Percentiles rank a stretch among this genome's conserved stretches.
Evolutionary conservation across 1,139 yeast genomes (phyloP).

Genomic region (Yamadazyma epiphylla): DNA sequence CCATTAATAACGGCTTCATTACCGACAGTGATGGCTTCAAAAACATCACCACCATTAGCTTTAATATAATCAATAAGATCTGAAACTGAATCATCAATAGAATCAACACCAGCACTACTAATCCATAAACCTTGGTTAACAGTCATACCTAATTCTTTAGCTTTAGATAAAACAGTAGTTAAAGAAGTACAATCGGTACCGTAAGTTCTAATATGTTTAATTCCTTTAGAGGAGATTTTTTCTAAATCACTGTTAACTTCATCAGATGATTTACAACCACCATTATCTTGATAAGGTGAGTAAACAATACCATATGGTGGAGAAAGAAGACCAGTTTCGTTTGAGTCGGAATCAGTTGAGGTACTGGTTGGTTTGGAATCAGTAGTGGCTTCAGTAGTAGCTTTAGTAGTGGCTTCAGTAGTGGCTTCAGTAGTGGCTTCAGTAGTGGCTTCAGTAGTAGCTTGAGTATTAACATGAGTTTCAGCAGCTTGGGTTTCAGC

Average conservation of each 20-base stretch:
- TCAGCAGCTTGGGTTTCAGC: slow-evolving; percentile 4
- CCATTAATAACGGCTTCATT: slow-evolving; percentile 78
- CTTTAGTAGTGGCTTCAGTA: slow-evolving; percentile 8
- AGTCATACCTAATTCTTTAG: slow-evolving; percentile 57
- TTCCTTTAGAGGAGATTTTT: slow-evolving; percentile 56
- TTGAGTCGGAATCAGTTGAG: slow-evolving; percentile 1
- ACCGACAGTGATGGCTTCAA: slow-evolving; percentile 75
- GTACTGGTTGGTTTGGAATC: slow-evolving; percentile 14
- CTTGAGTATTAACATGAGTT: slow-evolving; percentile 9
- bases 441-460: slow-evolving; percentile 9
- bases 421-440: slow-evolving; percentile 13
- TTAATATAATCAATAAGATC: slow-evolving; percentile 52
- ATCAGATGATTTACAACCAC: slow-evolving; percentile 58
- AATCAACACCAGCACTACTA: slow-evolving; percentile 53
- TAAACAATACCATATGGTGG: slow-evolving; percentile 64
- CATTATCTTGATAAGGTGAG: slow-evolving; percentile 73
- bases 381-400: slow-evolving; percentile 10
- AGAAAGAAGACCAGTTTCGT: slow-evolving; percentile 11
- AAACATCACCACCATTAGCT: slow-evolving; percentile 60
- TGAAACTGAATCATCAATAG: slow-evolving; percentile 58
- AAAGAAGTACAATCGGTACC: slow-evolving; percentile 83
- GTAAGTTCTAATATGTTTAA: slow-evolving; percentile 65
- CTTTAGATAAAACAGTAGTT: slow-evolving; percentile 60
- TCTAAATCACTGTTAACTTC: slow-evolving; percentile 58
- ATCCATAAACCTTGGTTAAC: slow-evolving; percentile 92